These are phyloP conservation scores for Dendrobium huoshanense DNA, from an alignment of 106 monocot species.

Conservation along the genomic window DNA sequence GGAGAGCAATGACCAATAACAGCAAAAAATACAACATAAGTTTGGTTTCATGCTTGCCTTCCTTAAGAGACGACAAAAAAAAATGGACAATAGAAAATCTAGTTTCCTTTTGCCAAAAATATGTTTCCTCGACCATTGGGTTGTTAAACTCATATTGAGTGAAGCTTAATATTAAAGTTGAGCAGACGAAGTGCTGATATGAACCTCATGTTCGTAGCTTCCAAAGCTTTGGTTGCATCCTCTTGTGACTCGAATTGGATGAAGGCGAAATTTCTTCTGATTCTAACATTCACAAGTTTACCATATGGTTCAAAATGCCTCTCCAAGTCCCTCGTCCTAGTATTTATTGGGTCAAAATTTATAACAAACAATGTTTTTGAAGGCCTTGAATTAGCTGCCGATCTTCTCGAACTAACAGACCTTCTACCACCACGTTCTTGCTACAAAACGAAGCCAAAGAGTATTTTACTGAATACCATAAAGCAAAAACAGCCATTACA, in stretches of 20 bases:
- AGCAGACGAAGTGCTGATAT: not conserved
- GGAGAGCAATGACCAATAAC: not conserved
- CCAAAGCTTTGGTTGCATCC: conserved; percentile 92
- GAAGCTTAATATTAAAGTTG: not conserved
- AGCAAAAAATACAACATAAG: not conserved
- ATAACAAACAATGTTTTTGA: conserved; percentile 96
- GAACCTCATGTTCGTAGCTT: conserved; percentile 90
- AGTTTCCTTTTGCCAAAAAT: not conserved
- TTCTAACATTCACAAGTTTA: conserved; percentile 82
- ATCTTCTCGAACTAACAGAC: conserved; percentile 61
- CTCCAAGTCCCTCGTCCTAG: conserved; percentile 81
- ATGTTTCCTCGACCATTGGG: not conserved
- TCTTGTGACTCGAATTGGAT: conserved; percentile 80
- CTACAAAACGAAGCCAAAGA: conserved; percentile 12
- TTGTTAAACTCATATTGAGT: not conserved
- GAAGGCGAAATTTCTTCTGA: conserved; percentile 92
- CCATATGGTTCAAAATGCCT: conserved; percentile 94
- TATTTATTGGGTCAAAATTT: conserved; percentile 87
- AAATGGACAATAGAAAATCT: not conserved
- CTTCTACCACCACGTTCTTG: conserved; percentile 63
- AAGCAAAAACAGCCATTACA: not conserved
- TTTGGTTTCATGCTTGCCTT: not conserved
- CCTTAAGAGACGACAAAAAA: not conserved
- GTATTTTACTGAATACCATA: not conserved
- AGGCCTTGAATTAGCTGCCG: conserved; percentile 53